A percentile compares a stretch with the other conserved stretches of the same genome.
These are phyloP conservation scores for Monascus purpureus DNA, from an alignment of 495 filamentous ascomycete species.

Conservation along the genomic window DNA sequence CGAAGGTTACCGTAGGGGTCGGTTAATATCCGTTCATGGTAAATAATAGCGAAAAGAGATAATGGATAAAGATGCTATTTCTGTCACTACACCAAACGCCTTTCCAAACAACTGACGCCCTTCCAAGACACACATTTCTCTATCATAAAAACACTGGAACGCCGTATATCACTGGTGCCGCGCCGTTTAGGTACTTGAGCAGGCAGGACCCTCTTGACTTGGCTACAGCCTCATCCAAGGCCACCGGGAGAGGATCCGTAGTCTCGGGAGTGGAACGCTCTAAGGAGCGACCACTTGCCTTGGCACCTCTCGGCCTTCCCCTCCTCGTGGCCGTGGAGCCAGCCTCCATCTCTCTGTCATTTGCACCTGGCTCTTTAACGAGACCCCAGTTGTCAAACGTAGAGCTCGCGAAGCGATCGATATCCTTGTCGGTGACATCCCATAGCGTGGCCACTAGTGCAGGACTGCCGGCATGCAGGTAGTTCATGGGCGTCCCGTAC, in stretches of 20 bases:
- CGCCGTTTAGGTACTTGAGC: slow-evolving; percentile 82
- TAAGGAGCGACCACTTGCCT: neutral
- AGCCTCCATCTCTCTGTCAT: slow-evolving; percentile 3
- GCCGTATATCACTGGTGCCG: slow-evolving; percentile 86
- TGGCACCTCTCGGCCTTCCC: slow-evolving; percentile 5
- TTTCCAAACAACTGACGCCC: no score
- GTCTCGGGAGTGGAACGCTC: neutral
- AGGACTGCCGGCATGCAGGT: slow-evolving; percentile 71
- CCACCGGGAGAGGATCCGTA: slow-evolving; percentile 9
- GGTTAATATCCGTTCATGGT: no score
- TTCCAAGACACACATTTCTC: no score
- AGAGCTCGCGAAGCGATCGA: slow-evolving; percentile 72
- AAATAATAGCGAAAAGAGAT: no score
- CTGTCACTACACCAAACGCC: no score
- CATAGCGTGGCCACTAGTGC: slow-evolving; percentile 83
- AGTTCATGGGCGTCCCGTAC: slow-evolving; percentile 77
- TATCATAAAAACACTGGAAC: slow-evolving; percentile 71
- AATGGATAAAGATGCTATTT: no score
- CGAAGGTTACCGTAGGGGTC: no score
- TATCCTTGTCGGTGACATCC: slow-evolving; percentile 96
- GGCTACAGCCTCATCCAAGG: slow-evolving; percentile 67
- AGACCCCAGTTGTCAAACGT: slow-evolving; percentile 80
- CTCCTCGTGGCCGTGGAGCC: slow-evolving; percentile 5
- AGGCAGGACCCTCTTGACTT: slow-evolving; percentile 59
- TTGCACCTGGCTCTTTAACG: slow-evolving; percentile 25